Evolutionary conservation across 495 filamentous ascomycete genomes (phyloP), one percentile per base, ranked within the genome.

Genomic region (Trypethelium eluteriae): DNA sequence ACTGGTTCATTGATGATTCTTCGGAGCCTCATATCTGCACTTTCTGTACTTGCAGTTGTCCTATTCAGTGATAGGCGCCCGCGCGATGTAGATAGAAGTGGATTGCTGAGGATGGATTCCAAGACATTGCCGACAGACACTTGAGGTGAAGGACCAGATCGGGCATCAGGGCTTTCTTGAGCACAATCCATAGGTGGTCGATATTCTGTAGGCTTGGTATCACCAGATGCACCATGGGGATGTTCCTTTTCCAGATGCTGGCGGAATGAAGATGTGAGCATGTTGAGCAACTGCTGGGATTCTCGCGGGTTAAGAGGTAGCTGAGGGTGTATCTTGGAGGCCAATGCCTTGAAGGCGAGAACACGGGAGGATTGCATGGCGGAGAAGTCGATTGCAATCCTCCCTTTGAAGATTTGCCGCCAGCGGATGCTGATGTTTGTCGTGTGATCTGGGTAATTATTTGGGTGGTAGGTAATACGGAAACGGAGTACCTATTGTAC

Each of bases 211-310:
- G 39, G 49, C n/a, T 62, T 61, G 62, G 35, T 63, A 61, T 68
- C 36, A 6, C 63, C 41, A 12, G 63, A 59, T 11, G 38, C 3
- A 10, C 32, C n/a, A 11, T 64, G 38, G 34, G 77, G 76, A 72
- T 91, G 84, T 70, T 88, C 84, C 46, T 75, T 78, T 72, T 93
- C 88, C 39, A 95, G 81, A 41, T 89, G 86, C 46, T 82, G 78
- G 64, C 87, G 85, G 76, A 95, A 95, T n/a, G 89, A 92, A 3
- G 81, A 79, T 18, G 88, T 92, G 67, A 95, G 83, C 64, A 83
- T 79, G 36, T 83, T 79, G 64, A 92, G 85, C 2, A 95, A 80
- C 68, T 86, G 83, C 69, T 86, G 79, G 38, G 88, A 87, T 68
- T 92, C 85, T 70, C 81, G 83, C 6, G 78, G 78, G 62, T 79